A percentile compares a stretch with the other conserved stretches of the same genome.
phyloP scores from a whole-genome alignment of 768 basidiomycete species.

The Lactarius quietus region DNA sequence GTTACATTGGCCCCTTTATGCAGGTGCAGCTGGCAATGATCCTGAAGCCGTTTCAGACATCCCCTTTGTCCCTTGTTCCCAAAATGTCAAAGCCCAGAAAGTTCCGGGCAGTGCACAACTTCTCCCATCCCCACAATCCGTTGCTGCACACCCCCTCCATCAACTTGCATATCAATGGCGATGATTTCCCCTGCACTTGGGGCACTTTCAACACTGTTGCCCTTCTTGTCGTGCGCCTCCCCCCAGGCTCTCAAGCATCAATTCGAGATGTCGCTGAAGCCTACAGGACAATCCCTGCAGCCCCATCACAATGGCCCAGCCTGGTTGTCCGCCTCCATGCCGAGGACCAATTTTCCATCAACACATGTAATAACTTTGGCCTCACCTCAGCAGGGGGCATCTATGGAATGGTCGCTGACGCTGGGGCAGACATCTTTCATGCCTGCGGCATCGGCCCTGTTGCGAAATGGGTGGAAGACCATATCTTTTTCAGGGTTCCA shows the following conservation, averaged over 20 bases:
- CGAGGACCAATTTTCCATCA: not conserved
- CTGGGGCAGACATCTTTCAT: slow-evolving; percentile 23
- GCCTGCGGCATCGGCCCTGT: slow-evolving; percentile 27
- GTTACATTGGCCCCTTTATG: slow-evolving; percentile 33
- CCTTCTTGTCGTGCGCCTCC: not conserved
- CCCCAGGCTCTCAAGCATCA: not conserved
- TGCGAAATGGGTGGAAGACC: slow-evolving; percentile 31
- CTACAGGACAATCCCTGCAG: not conserved
- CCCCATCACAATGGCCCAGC: not conserved
- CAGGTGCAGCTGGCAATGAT: slow-evolving; percentile 26
- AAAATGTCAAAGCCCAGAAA: slow-evolving; percentile 36
- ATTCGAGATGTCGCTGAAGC: not conserved
- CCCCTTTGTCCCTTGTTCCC: slow-evolving; percentile 28
- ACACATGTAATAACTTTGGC: not conserved
- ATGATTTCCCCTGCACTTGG: not conserved
- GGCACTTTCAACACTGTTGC: not conserved
- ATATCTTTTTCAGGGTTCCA: slow-evolving; percentile 25
- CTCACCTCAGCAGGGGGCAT: not conserved
- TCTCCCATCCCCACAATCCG: slow-evolving; percentile 34
- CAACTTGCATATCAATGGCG: too few relatives aligned
- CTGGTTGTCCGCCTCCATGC: not conserved
- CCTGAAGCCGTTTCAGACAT: slow-evolving; percentile 38
- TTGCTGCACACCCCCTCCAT: too few relatives aligned
- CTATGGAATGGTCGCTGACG: slow-evolving; percentile 15
- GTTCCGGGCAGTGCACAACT: slow-evolving; percentile 38